Base-by-base conservation (phyloP, 2,329 filamentous ascomycete genomes). In the Akanthomyces lecanii region DNA sequence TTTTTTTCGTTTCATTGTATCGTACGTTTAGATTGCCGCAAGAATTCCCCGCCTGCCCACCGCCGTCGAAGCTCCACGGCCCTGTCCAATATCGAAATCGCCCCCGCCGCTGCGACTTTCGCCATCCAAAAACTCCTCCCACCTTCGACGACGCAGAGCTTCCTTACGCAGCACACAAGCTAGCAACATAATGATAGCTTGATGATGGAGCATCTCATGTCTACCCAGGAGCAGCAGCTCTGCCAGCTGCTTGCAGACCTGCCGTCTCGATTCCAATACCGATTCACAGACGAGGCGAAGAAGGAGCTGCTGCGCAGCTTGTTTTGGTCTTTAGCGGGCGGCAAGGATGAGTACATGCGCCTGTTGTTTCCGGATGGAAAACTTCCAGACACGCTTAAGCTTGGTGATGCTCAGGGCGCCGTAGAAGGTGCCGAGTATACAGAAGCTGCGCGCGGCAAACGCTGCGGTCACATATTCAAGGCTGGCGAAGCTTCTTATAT, bases 401-500 rank as follows among this genome's bases (percentile, higher is more conserved):
- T 99, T 45, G 85, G 89, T 65, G 88, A 91, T 69, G 93, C 93
- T 18, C 96, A 99, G 73, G 94, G 93, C 21, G 91, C 91, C n/a
- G 83, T 92, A 63, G 92, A 97, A 71, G 94, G 95, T 12, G 92
- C 94, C 38, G 96, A 99, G 75, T 99, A 98, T 73, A 95, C 92
- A 23, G 90, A 94, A 68, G 89, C 90, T 7, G 95, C 95, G 16
- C 87, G 92, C 68, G 95, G 96, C 62, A 96, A 96, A 76, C 89
- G 92, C 53, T 99, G 95, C 74, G 96, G 95, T 4, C 96, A 99
- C 79, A 98, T 99, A 66, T 97, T 99, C 82, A 94, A 94, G 77
- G 84, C 86, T 16, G 95, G 94, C 57, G 95, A 99, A 79, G 93
- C 92, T 63, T 94, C 92, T 64, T 99, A 98, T 75, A 85, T 89